Evolutionary conservation across 352 stramenopile species (phyloP).

Genomic region (Phytophthora pinifolia): DNA sequence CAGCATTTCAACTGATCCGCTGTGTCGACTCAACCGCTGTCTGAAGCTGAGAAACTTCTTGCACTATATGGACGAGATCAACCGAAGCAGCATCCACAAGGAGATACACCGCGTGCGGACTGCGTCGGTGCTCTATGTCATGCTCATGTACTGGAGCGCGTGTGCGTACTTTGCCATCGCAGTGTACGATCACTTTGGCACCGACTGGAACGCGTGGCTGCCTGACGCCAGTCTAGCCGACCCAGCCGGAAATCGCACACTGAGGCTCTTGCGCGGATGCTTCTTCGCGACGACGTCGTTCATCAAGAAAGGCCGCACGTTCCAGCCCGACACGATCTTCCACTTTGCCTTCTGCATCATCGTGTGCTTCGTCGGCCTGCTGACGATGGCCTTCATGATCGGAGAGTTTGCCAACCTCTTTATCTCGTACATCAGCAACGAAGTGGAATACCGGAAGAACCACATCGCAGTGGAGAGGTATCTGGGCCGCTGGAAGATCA

Average conservation of each 20-base stretch:
- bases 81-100: conserved; percentile 58
- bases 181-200: conserved; percentile 44
- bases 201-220: conserved; percentile 52
- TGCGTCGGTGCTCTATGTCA: conserved; percentile 44
- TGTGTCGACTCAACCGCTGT: conserved; percentile 50
- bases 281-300: conserved; percentile 67
- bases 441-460: conserved; percentile 74
- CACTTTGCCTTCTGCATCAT: conserved; percentile 54
- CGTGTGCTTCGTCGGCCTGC: conserved; percentile 49
- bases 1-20: conserved; percentile 27
- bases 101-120: conserved; percentile 58
- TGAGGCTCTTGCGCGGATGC: conserved; percentile 48
- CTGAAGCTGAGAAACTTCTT: conserved; percentile 51
- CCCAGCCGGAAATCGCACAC: conserved; percentile 30
- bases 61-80: conserved; percentile 64
- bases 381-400: conserved; percentile 73
- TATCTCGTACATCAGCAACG: conserved; percentile 71
- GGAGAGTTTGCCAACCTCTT: conserved; percentile 72
- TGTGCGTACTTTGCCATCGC: conserved; percentile 58
- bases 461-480: conserved; percentile 68
- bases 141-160: conserved; percentile 67
- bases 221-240: conserved; percentile 37
- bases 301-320: conserved; percentile 64
- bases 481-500: conserved; percentile 50
- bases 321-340: conserved; percentile 44